These are phyloP conservation scores for Coemansia erecta DNA, from an alignment of 192 early-diverging fungal species.

Conservation along the genomic window DNA sequence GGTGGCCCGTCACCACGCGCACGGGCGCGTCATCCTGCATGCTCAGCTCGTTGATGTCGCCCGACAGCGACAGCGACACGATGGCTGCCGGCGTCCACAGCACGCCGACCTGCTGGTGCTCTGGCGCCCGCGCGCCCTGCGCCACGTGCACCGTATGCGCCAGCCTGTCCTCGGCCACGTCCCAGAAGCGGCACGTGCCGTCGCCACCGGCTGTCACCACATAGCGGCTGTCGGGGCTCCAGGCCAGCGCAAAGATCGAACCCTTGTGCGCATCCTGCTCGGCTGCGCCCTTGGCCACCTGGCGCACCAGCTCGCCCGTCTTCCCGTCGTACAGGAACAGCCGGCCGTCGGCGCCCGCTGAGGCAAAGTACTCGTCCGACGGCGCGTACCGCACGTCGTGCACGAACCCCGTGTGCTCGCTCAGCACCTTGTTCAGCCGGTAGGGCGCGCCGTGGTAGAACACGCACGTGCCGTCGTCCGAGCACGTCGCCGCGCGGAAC, in stretches of 20 bases:
- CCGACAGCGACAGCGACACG: slow-evolving; percentile 78
- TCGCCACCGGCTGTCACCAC: slow-evolving; percentile 85
- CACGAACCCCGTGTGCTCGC: slow-evolving; percentile 88
- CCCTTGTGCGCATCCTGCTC: slow-evolving; percentile 68
- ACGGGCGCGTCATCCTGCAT: slow-evolving; percentile 42
- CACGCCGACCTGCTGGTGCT: slow-evolving; percentile 91
- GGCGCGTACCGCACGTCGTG: slow-evolving; percentile 84
- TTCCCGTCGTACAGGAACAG: slow-evolving; percentile 93
- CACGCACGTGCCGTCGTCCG: slow-evolving; percentile 86
- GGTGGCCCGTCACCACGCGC: slow-evolving; percentile 64
- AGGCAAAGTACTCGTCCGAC: slow-evolving; percentile 76
- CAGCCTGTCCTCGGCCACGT: slow-evolving; percentile 68
- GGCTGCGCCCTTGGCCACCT: slow-evolving; percentile 41
- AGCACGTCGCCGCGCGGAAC: slow-evolving; percentile 86
- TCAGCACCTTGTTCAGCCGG: slow-evolving; percentile 69
- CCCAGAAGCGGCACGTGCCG: slow-evolving; percentile 88
- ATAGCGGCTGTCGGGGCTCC: slow-evolving; percentile 77
- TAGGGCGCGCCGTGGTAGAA: slow-evolving; percentile 94
- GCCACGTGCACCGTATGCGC: slow-evolving; percentile 60
- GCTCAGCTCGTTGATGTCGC: slow-evolving; percentile 80
- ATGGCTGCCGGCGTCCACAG: slow-evolving; percentile 79
- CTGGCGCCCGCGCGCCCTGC: slow-evolving; percentile 34
- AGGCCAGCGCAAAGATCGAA: slow-evolving; percentile 79
- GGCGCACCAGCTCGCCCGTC: slow-evolving; percentile 72
- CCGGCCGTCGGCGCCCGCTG: slow-evolving; percentile 83